These are phyloP conservation scores for Orychophragmus violaceus DNA, from an alignment of 345 rosid genomes.

Conservation along the genomic window DNA sequence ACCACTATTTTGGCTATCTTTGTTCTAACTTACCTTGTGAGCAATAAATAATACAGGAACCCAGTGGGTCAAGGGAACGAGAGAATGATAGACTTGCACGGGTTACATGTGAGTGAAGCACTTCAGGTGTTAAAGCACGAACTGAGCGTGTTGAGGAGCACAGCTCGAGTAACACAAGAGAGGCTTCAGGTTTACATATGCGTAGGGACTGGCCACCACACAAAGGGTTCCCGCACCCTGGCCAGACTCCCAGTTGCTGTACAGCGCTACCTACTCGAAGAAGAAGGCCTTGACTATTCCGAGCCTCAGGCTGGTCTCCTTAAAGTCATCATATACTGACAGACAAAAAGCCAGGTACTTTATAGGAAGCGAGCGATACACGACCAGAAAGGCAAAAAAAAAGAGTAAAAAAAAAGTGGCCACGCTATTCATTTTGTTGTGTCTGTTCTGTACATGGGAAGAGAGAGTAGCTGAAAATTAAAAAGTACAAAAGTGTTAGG, in stretches of 20 bases:
- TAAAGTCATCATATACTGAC: conserved; percentile 75
- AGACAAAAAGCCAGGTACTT: conserved; percentile 21
- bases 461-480: conserved; percentile 20
- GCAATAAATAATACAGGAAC: conserved; percentile 50
- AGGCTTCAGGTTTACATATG: conserved; percentile 84
- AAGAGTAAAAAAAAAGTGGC: neutral
- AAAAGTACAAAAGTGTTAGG: neutral
- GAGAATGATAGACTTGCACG: conserved; percentile 95
- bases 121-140: conserved; percentile 81
- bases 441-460: conserved; percentile 35
- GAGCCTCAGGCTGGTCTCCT: conserved; percentile 97
- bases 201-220: conserved; percentile 96
- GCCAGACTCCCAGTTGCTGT: conserved; percentile 92
- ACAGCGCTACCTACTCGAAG: conserved; percentile 84
- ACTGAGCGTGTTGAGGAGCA: conserved; percentile 58
- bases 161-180: conserved; percentile 70
- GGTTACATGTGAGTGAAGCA: conserved; percentile 90
- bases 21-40: conserved; percentile 16
- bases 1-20: neutral
- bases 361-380: conserved; percentile 11
- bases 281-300: conserved; percentile 75
- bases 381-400: neutral
- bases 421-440: conserved; percentile 30
- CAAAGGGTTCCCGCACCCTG: conserved; percentile 83
- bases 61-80: conserved; percentile 61